Conservation (phyloP, 768 basidiomycete species). For the Calocybe cyanea region DNA sequence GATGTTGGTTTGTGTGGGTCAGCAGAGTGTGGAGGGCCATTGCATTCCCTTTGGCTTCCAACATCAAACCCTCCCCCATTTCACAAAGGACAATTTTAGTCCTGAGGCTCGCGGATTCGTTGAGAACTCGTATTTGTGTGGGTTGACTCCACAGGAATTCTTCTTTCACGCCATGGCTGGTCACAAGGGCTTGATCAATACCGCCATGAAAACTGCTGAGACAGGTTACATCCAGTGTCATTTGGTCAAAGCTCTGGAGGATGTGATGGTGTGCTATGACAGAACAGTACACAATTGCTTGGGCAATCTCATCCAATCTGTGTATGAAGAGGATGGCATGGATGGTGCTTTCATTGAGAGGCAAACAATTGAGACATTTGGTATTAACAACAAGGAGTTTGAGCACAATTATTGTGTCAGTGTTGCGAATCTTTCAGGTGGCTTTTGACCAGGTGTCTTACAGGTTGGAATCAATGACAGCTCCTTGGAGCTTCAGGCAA, state of each 20-base stretch:
- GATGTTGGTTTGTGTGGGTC: conserved; percentile 99
- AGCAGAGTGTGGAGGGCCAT: conserved; percentile 96
- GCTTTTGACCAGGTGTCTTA: conserved; percentile 75
- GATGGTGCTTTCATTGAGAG: conserved; percentile 97
- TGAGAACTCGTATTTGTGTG: conserved; percentile 96
- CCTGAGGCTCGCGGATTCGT: conserved; percentile 98
- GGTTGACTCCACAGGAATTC: conserved; percentile 96
- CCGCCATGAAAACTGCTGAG: conserved; percentile 98
- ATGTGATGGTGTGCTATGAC: conserved; percentile 96
- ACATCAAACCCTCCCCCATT: conserved; percentile 94
- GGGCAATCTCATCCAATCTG: conserved; percentile 93
- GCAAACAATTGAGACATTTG: conserved; percentile 89
- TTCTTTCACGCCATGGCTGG: conserved; percentile 99
- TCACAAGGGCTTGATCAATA: conserved; percentile 98
- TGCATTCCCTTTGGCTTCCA: conserved; percentile 98
- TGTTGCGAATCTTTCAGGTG: conserved; percentile 76
- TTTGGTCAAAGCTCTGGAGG: conserved; percentile 96
- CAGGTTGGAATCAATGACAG: conserved; percentile 87
- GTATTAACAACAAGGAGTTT: conserved; percentile 76
- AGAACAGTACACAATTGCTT: conserved; percentile 97
- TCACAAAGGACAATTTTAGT: conserved; percentile 97
- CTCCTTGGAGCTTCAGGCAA: conserved; percentile 76
- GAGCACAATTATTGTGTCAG: conserved; percentile 94
- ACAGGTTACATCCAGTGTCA: conserved; percentile 99
- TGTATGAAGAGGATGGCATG: conserved; percentile 99